These are phyloP conservation scores for Solanum tacnaense DNA, from an alignment of 257 asterid genomes.

Conservation along the genomic window DNA sequence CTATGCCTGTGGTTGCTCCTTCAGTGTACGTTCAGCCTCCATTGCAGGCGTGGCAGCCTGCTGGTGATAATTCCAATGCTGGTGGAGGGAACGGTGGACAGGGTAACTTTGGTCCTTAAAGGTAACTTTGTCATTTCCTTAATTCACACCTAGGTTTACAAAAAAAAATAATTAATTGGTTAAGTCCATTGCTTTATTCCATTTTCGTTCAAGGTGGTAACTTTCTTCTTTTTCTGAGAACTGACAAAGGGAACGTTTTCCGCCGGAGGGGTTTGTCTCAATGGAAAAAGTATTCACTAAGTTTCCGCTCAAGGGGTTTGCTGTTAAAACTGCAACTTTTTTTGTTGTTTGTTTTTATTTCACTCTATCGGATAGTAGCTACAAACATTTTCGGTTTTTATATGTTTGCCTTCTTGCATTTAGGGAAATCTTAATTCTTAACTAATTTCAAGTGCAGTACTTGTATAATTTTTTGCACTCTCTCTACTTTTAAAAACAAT, in stretches of 20 bases:
- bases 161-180: neutral
- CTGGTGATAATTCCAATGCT: slow-evolving; percentile 43
- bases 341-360: neutral
- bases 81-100: slow-evolving; percentile 38
- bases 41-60: slow-evolving; percentile 66
- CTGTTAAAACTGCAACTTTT: neutral
- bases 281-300: neutral
- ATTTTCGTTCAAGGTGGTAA: neutral
- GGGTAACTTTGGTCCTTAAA: slow-evolving; percentile 55
- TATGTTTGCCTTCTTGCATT: neutral
- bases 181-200: neutral
- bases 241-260: neutral
- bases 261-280: neutral
- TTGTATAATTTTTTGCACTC: neutral
- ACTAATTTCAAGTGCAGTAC: neutral
- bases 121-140: slow-evolving; percentile 20
- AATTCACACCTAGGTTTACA: neutral
- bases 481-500: neutral
- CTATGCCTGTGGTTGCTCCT: neutral
- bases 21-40: slow-evolving; percentile 21
- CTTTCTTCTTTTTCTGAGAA: neutral
- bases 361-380: neutral
- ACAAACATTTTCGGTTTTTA: neutral
- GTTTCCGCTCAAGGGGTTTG: neutral
- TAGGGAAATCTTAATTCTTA: neutral